These are phyloP conservation scores for Epithemia pelagica DNA, from an alignment of 108 stramenopile genomes.

Conservation along the genomic window DNA sequence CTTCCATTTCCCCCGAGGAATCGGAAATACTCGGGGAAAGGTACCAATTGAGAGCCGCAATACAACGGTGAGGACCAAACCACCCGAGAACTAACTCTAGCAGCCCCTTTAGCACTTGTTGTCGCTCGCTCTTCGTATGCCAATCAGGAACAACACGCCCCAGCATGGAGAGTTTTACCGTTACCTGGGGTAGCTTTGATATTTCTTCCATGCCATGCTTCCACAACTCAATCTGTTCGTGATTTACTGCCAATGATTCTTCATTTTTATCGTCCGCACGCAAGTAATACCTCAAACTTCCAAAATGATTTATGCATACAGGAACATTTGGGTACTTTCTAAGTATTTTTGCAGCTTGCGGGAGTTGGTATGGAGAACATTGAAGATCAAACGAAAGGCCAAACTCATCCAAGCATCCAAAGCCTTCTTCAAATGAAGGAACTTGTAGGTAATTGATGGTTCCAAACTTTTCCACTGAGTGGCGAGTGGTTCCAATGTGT, in stretches of 20 bases:
- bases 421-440: slow-evolving; percentile 59
- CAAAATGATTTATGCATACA: slow-evolving; percentile 68
- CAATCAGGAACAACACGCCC: slow-evolving; percentile 76
- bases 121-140: slow-evolving; percentile 37
- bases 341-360: slow-evolving; percentile 47
- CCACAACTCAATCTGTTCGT: slow-evolving; percentile 51
- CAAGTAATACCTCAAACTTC: slow-evolving; percentile 47
- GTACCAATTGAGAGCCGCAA: slow-evolving; percentile 74
- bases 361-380: slow-evolving; percentile 69
- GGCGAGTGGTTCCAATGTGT: slow-evolving; percentile 57
- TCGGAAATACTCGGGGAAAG: slow-evolving; percentile 52
- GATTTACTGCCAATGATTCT: slow-evolving; percentile 18
- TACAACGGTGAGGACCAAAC: slow-evolving; percentile 65
- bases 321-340: slow-evolving; percentile 41
- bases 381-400: slow-evolving; percentile 68
- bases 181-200: slow-evolving; percentile 53
- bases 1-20: slow-evolving; percentile 36
- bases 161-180: slow-evolving; percentile 72
- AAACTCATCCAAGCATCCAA: slow-evolving; percentile 40
- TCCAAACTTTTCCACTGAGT: slow-evolving; percentile 44
- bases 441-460: slow-evolving; percentile 36
- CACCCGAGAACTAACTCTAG: slow-evolving; percentile 53
- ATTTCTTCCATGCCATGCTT: slow-evolving; percentile 58
- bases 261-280: slow-evolving; percentile 30
- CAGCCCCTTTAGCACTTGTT: slow-evolving; percentile 31